Percentiles rank a stretch among this genome's conserved stretches.
These are phyloP conservation scores for Leishmania braziliensis DNA, from an alignment of 208 protist species.

Conservation along the genomic window DNA sequence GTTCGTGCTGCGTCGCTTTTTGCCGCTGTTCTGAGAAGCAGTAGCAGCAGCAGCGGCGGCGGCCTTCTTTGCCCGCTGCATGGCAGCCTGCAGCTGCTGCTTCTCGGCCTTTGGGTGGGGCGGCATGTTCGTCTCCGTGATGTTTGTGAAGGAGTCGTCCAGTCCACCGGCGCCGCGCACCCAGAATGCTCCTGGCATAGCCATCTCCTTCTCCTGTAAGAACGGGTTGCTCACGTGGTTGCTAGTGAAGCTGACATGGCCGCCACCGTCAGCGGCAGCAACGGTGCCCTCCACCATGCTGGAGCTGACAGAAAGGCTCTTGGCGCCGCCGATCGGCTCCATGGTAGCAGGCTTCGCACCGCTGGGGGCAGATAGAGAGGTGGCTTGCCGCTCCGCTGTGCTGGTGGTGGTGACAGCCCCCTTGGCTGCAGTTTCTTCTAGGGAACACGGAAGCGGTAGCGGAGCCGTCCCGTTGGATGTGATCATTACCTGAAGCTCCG, in stretches of 20 bases:
- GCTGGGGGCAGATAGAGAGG: background rate
- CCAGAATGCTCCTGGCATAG: constrained; percentile 59
- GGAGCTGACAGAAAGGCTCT: background rate
- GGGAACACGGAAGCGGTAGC: constrained; percentile 31
- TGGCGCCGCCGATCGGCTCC: background rate
- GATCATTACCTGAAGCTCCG: constrained; percentile 34
- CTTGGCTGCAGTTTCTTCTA: constrained; percentile 5
- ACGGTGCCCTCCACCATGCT: constrained; percentile 6
- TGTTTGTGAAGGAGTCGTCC: constrained; percentile 45
- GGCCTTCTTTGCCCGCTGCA: constrained; percentile 39
- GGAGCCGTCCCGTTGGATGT: constrained; percentile 8
- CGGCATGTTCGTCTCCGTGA: constrained; percentile 36
- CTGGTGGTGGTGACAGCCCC: too few species aligned
- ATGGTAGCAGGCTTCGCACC: background rate
- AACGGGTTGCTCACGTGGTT: constrained; percentile 44
- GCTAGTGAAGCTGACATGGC: constrained; percentile 36
- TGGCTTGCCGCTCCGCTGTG: background rate
- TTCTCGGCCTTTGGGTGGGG: constrained; percentile 43
- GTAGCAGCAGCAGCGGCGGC: constrained; percentile 24
- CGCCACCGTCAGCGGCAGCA: background rate
- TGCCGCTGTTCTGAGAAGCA: constrained; percentile 19
- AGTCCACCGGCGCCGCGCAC: constrained; percentile 50
- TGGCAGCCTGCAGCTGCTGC: constrained; percentile 42
- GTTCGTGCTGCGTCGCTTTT: constrained; percentile 4
- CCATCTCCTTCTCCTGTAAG: constrained; percentile 35